phyloP scores from a whole-genome alignment of 805 yeast species.

The Alloascoidea africana region DNA sequence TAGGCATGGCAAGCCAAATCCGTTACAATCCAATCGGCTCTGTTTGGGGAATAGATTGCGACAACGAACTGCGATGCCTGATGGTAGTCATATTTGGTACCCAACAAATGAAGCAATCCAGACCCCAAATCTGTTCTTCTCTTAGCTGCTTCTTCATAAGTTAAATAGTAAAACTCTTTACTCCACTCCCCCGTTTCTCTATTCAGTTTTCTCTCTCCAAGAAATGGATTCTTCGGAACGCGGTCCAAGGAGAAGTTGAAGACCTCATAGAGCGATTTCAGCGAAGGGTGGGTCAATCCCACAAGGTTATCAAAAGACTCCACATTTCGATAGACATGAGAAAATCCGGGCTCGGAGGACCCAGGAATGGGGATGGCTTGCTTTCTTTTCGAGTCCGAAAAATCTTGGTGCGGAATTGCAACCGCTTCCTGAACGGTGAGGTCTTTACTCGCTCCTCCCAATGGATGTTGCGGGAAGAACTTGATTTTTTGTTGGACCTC shows the following conservation, averaged over 20 bases:
- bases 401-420: too few species aligned
- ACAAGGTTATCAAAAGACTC: slow-evolving; percentile 17
- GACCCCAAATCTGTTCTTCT: slow-evolving; percentile 36
- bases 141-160: slow-evolving; percentile 25
- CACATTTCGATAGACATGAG: slow-evolving; percentile 35
- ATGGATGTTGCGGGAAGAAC: too few species aligned
- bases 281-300: slow-evolving; percentile 18
- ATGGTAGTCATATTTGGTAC: too few species aligned
- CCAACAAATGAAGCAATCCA: slow-evolving; percentile 33
- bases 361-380: slow-evolving; percentile 26
- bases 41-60: slow-evolving; percentile 40
- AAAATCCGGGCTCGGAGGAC: slow-evolving; percentile 26
- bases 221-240: too few species aligned
- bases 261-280: too few species aligned
- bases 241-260: slow-evolving; percentile 14
- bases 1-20: slow-evolving; percentile 56
- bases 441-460: too few species aligned
- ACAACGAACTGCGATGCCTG: slow-evolving; percentile 29
- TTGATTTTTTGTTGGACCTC: too few species aligned
- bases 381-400: too few species aligned
- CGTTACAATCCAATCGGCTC: slow-evolving; percentile 53
- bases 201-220: too few species aligned
- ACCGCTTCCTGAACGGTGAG: too few species aligned
- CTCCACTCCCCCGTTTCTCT: slow-evolving; percentile 22
- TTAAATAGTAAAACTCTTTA: slow-evolving; percentile 25